Evolutionary conservation across 75 land plant species (phyloP).

Genomic region (Isoetes taiwanensis): DNA sequence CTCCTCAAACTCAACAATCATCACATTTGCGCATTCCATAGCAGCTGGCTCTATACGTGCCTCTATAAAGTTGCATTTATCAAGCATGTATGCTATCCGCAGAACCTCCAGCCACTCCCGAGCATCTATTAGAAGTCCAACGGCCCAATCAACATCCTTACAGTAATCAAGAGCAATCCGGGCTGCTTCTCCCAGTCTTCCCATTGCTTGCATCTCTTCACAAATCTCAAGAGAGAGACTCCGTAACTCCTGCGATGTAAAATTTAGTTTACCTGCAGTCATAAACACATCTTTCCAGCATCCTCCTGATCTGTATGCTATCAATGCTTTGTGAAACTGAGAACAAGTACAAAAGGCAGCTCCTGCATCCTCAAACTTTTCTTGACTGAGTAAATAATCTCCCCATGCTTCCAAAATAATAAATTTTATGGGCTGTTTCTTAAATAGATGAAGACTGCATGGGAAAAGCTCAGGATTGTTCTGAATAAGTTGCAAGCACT

Average conservation of each 20-base stretch:
- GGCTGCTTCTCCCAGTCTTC: conserved; percentile 91
- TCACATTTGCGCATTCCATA: conserved; percentile 52
- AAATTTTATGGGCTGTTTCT: conserved; percentile 21
- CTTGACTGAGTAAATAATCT: conserved; percentile 50
- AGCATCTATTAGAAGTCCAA: conserved; percentile 49
- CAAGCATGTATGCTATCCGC: conserved; percentile 47
- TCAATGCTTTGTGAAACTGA: conserved; percentile 63
- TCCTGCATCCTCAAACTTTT: conserved; percentile 87
- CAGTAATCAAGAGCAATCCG: conserved; percentile 74
- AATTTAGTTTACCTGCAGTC: conserved; percentile 53
- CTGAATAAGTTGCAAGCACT: conserved; percentile 62
- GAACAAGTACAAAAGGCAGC: conserved; percentile 57
- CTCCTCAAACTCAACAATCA: conserved; percentile 58
- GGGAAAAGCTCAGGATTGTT: conserved; percentile 70
- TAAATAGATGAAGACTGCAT: conserved; percentile 47
- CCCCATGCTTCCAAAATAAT: conserved; percentile 86
- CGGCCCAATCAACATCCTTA: conserved; percentile 42
- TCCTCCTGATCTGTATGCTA: conserved; percentile 68
- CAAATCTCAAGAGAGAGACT: conserved; percentile 65
- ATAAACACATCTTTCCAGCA: conserved; percentile 65
- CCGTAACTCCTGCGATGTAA: conserved; percentile 29
- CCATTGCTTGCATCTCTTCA: conserved; percentile 93
- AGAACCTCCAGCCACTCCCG: conserved; percentile 88
- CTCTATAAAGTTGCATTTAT: conserved; percentile 34
- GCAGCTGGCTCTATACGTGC: conserved; percentile 44